These are phyloP conservation scores for Yamadazyma epiphylla DNA, from an alignment of 1,139 yeast genomes.

Conservation along the genomic window DNA sequence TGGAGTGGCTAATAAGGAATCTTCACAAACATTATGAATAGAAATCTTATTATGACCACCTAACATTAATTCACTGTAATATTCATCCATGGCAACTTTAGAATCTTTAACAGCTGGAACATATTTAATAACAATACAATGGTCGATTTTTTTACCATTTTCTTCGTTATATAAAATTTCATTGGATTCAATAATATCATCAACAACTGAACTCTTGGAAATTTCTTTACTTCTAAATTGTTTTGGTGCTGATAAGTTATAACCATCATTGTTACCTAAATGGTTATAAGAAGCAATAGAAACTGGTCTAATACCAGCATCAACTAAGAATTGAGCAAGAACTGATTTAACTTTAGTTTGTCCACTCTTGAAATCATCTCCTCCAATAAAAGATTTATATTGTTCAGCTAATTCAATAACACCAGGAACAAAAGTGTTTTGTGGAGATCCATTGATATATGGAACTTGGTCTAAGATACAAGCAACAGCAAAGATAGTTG, in stretches of 20 bases:
- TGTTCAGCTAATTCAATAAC: conserved; percentile 84
- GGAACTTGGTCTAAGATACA: conserved; percentile 84
- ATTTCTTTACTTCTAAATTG: conserved; percentile 96
- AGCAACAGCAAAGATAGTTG: conserved; percentile 90
- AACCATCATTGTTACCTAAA: conserved; percentile 95
- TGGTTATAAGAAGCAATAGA: conserved; percentile 96
- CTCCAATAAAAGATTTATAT: conserved; percentile 78
- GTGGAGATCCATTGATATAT: conserved; percentile 95
- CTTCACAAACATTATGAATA: conserved; percentile 95
- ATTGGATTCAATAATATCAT: conserved; percentile 90
- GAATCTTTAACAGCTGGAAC: conserved; percentile 93
- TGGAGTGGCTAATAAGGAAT: conserved; percentile 91
- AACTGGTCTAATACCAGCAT: conserved; percentile 93
- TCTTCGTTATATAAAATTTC: conserved; percentile 80
- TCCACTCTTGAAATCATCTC: conserved; percentile 96
- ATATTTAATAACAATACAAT: conserved; percentile 93
- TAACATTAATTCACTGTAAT: conserved; percentile 92
- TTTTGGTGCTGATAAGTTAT: conserved; percentile 83
- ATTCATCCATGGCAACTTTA: conserved; percentile 98
- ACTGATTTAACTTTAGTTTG: conserved; percentile 95
- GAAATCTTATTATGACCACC: conserved; percentile 96
- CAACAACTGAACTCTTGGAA: conserved; percentile 88
- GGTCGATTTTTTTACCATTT: conserved; percentile 78
- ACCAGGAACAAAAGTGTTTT: conserved; percentile 96
- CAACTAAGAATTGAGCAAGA: conserved; percentile 90